Conservation (phyloP, 495 filamentous ascomycete genomes). For the Bathelium albidoporum region DNA sequence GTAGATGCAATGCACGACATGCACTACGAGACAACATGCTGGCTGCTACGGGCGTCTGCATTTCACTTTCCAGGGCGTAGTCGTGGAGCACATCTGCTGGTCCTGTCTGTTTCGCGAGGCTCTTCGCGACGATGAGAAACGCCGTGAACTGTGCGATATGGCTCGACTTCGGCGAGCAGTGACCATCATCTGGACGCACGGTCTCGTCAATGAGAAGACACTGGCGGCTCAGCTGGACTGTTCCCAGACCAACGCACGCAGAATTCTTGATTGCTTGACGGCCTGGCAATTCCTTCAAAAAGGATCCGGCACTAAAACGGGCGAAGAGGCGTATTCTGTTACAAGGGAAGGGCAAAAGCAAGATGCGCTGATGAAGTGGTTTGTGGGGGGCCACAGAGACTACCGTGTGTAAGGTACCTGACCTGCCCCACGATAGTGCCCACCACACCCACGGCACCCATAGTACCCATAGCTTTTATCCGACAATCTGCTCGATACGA, state of each 20-base stretch:
- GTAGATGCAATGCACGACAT: background rate
- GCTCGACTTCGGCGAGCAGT: background rate
- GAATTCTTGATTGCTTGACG: background rate
- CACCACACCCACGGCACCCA: background rate
- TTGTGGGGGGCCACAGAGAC: background rate
- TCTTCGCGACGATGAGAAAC: background rate
- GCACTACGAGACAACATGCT: background rate
- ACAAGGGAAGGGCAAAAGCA: background rate
- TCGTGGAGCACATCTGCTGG: background rate
- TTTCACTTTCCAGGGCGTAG: background rate
- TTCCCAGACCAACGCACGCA: background rate
- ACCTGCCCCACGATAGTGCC: no score
- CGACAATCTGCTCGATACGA: background rate
- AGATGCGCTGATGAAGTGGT: background rate
- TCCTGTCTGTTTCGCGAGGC: background rate
- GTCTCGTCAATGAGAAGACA: background rate
- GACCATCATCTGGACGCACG: conserved; percentile 1
- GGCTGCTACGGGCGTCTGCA: background rate
- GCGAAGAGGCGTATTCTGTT: background rate
- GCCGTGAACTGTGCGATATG: background rate
- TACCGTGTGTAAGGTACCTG: background rate
- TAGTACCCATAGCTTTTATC: background rate
- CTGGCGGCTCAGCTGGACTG: background rate
- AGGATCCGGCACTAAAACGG: background rate
- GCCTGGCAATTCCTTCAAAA: background rate